Conservation (phyloP, 257 asterid genomes). For the Lantana camara region DNA sequence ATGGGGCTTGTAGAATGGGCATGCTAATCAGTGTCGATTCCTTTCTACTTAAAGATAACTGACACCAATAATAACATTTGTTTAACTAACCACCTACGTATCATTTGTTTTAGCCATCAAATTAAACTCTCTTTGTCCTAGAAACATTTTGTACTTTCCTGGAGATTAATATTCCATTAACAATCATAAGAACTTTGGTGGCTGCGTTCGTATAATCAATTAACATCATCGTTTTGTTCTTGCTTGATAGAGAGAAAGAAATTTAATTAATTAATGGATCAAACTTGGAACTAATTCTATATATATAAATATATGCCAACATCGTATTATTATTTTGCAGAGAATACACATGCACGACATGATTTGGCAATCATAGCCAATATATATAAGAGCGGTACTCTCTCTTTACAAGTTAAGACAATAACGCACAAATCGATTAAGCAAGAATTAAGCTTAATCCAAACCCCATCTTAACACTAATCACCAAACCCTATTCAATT, state of each 20-base stretch:
- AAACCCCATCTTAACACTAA: background rate
- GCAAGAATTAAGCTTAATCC: constrained; percentile 5
- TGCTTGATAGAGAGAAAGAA: no score
- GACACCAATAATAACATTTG: constrained; percentile 32
- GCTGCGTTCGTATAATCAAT: background rate
- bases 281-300: constrained; percentile 9
- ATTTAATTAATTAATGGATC: background rate
- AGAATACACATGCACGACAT: constrained; percentile 65
- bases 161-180: no score
- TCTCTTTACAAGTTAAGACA: constrained; percentile 32
- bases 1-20: constrained; percentile 36
- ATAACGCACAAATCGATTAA: constrained; percentile 33
- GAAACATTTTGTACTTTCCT: background rate
- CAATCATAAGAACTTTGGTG: background rate
- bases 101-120: background rate
- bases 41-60: constrained; percentile 37
- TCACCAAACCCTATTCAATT: background rate
- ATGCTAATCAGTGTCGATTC: constrained; percentile 44
- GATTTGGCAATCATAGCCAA: constrained; percentile 39
- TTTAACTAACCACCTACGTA: background rate
- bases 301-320: constrained; percentile 26
- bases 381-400: no score
- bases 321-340: constrained; percentile 33
- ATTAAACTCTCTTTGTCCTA: background rate
- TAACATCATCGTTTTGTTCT: background rate